Evolutionary conservation across 2,329 filamentous ascomycete genomes (phyloP), one percentile per base, ranked within the genome.

Genomic region (Talaromyces sp.): DNA sequence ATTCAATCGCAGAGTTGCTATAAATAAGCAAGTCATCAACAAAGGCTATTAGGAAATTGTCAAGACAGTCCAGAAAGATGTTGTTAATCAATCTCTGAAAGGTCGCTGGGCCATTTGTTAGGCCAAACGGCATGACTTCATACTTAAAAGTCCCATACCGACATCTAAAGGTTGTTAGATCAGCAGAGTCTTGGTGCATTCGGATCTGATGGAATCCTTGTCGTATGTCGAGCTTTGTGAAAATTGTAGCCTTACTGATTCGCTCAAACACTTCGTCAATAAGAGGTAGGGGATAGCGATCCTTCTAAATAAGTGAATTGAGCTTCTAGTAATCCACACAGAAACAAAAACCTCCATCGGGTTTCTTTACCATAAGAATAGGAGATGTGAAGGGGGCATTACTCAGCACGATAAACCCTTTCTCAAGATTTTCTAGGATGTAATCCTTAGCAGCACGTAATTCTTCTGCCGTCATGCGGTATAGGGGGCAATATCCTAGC

Each of bases 21-120:
- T 63, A 69, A 31, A 69, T 67, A 1, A 70, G 42, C 12, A 69
- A 57, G 52, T 69, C 56, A 54, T 70, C 62, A 1, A 70, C 9
- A 35, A 66, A 69, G 0, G 44, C 58, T 0, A 60, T 60, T 3
- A 33, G 37, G 31, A 63, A 66, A 1, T 58, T 37, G 18, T 69
- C 57, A 1, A 69, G 63, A 3, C 37, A 63, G 1, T 64, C 61
- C 1, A 33, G 18, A 4, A 63, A 40, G 6, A 52, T 50, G 2
- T 55, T 2, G 33, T 63, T 61, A 14, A 63, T 60, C 6, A 60
- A 9, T 18, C 7, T 5, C 5, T 44, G 5, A 3, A 44, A 44
- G 3, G 9, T 44, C 5, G 5, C 40, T 21, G 1, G 18, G 11
- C 40, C 1, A 44, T 44, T 44, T 1, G 3, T 44, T 1, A 44